A percentile compares a stretch with the other conserved stretches of the same genome.
Evolutionary conservation across 768 basidiomycete genomes (phyloP).

Genomic region (Rhodocollybia butyracea): DNA sequence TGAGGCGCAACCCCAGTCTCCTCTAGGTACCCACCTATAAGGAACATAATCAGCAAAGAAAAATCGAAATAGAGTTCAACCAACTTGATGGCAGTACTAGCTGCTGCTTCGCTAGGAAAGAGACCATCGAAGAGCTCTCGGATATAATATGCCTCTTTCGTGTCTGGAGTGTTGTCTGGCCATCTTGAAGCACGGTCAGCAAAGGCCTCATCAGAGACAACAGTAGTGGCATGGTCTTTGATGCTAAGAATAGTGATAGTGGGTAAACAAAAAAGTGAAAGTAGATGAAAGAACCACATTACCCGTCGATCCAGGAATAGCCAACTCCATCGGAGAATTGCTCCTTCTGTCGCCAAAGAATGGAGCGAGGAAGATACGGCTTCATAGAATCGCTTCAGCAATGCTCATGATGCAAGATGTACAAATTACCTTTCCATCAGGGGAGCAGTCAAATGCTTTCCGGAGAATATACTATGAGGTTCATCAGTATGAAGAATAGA

Average conservation of each 20-base stretch:
- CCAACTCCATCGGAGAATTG: conserved; percentile 99
- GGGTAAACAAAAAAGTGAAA: background rate
- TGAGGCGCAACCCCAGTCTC: conserved; percentile 93
- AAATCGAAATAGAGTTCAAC: conserved; percentile 23
- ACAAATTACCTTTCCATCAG: conserved; percentile 62
- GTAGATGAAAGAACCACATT: conserved; percentile 17
- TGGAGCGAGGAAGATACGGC: conserved; percentile 91
- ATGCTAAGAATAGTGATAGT: conserved; percentile 47
- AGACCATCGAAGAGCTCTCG: conserved; percentile 90
- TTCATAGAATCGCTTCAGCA: conserved; percentile 22
- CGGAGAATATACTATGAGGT: conserved; percentile 84
- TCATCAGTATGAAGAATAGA: conserved; percentile 10
- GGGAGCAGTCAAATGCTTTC: conserved; percentile 89
- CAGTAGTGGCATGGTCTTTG: conserved; percentile 77
- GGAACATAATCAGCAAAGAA: background rate
- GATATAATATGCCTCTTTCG: conserved; percentile 95
- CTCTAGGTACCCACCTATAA: conserved; percentile 84
- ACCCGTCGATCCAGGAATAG: conserved; percentile 99
- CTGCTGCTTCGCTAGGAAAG: conserved; percentile 85
- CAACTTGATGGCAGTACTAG: conserved; percentile 86
- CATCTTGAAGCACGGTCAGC: conserved; percentile 71
- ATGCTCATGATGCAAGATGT: background rate
- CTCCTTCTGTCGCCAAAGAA: conserved; percentile 99
- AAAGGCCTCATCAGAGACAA: conserved; percentile 82
- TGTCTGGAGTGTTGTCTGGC: conserved; percentile 80